These are phyloP conservation scores for Taxawa tesnikishii DNA, from an alignment of 2,329 filamentous ascomycete genomes.

Conservation along the genomic window DNA sequence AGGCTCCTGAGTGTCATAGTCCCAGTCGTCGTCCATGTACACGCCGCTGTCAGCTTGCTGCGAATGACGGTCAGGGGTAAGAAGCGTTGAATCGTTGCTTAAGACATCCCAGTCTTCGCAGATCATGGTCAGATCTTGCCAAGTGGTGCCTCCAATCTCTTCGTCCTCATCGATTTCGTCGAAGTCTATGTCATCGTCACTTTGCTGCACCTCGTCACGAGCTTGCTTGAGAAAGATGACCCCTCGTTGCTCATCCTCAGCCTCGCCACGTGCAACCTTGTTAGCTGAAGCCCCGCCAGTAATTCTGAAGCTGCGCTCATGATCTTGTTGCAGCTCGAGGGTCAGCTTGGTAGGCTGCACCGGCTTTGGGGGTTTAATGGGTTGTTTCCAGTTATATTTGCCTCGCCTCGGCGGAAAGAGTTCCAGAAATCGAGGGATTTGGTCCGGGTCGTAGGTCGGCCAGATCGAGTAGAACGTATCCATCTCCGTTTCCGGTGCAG, in stretches of 20 bases:
- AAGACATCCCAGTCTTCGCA: constrained; percentile 75
- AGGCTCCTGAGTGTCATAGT: constrained; percentile 10
- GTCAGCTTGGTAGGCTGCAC: constrained; percentile 79
- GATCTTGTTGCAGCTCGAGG: constrained; percentile 73
- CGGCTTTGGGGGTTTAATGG: constrained; percentile 65
- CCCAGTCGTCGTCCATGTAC: constrained; percentile 20
- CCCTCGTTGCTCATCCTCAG: constrained; percentile 42
- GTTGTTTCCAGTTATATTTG: constrained; percentile 65
- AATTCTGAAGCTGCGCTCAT: constrained; percentile 77
- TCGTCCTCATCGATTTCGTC: constrained; percentile 48
- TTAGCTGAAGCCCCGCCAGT: constrained; percentile 41
- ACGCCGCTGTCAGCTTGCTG: constrained; percentile 11
- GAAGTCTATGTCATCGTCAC: constrained; percentile 34
- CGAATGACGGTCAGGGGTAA: constrained; percentile 21
- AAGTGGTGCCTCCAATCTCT: constrained; percentile 58
- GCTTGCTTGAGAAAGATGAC: constrained; percentile 33
- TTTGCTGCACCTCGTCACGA: constrained; percentile 35
- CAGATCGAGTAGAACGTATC: constrained; percentile 70
- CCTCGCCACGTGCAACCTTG: constrained; percentile 34
- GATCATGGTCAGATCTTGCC: constrained; percentile 71
- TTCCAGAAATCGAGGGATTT: constrained; percentile 66
- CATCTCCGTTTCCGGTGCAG: constrained; percentile 58
- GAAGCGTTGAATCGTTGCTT: constrained; percentile 35
- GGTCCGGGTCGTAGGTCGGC: constrained; percentile 66
- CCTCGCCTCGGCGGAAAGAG: constrained; percentile 73